Conservation (phyloP, 345 rosid genomes). For the Bruguiera gymnorhiza region DNA sequence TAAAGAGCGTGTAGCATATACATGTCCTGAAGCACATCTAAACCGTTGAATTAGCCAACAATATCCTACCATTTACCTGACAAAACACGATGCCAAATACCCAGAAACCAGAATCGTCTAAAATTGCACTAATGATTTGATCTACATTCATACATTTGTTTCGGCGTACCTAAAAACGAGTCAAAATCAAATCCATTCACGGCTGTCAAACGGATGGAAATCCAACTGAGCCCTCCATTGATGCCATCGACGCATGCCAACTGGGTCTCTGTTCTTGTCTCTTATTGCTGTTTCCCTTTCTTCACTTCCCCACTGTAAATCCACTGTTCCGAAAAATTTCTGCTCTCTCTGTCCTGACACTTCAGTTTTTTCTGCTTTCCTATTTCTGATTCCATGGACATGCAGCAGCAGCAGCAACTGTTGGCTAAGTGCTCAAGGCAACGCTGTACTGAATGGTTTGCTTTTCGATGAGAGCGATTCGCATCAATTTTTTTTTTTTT, state of each 20-base stretch:
- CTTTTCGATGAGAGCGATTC: slow-evolving; percentile 10
- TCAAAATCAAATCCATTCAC: slow-evolving; percentile 8
- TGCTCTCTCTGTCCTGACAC: slow-evolving; percentile 4
- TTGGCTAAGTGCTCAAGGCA: slow-evolving; percentile 68
- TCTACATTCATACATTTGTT: no score
- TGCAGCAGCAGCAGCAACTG: slow-evolving; percentile 54
- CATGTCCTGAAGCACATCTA: no score
- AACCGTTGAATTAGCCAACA: no score
- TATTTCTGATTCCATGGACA: slow-evolving; percentile 54
- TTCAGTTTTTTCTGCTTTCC: slow-evolving; percentile 4
- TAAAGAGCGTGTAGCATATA: no score
- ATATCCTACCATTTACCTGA: no score
- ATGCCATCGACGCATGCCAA: background rate
- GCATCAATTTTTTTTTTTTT: background rate
- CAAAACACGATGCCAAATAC: no score
- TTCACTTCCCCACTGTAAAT: background rate
- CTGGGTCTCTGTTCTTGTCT: slow-evolving; percentile 25
- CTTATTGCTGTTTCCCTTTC: background rate
- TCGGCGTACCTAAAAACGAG: background rate
- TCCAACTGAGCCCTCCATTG: background rate
- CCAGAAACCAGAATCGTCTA: no score
- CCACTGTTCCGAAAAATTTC: slow-evolving; percentile 4
- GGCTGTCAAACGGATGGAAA: background rate
- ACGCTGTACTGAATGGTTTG: slow-evolving; percentile 72
- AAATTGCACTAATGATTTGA: no score